Conservation (phyloP, 2,329 filamentous ascomycete species). For the Pleoardoris graminearum region DNA sequence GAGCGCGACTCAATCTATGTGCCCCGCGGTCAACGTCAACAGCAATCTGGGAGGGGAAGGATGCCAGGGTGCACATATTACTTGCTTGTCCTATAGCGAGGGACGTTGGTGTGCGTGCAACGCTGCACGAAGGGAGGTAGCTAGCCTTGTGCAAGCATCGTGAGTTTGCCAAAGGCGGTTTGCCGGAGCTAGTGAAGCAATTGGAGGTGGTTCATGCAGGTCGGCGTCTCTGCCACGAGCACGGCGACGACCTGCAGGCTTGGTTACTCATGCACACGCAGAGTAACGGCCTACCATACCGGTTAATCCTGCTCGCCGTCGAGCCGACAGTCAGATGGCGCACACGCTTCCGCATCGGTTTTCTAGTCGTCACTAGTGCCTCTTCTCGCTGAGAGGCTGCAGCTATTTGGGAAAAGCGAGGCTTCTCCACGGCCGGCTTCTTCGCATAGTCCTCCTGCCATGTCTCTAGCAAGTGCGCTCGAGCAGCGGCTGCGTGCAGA, state of each 20-base stretch:
- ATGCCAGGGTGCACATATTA: slow-evolving; percentile 30
- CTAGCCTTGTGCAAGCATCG: neutral
- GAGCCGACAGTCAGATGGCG: slow-evolving; percentile 26
- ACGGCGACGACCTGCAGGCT: slow-evolving; percentile 20
- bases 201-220: slow-evolving; percentile 23
- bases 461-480: neutral
- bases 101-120: neutral
- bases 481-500: neutral
- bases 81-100: slow-evolving; percentile 19
- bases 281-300: slow-evolving; percentile 15
- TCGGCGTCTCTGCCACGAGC: slow-evolving; percentile 24
- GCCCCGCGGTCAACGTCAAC: slow-evolving; percentile 36
- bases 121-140: neutral
- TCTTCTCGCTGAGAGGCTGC: slow-evolving; percentile 22
- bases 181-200: slow-evolving; percentile 7
- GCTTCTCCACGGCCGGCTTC: neutral
- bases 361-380: slow-evolving; percentile 26
- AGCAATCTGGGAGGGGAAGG: slow-evolving; percentile 30
- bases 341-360: slow-evolving; percentile 21
- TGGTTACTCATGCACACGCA: slow-evolving; percentile 33
- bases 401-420: slow-evolving; percentile 3
- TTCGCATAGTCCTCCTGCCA: neutral
- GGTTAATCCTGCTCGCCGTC: slow-evolving; percentile 31
- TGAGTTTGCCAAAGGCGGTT: slow-evolving; percentile 8
- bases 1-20: slow-evolving; percentile 41